Evolutionary conservation across 2,329 filamentous ascomycete genomes (phyloP).

Genomic region (Calonectria fujianensis): DNA sequence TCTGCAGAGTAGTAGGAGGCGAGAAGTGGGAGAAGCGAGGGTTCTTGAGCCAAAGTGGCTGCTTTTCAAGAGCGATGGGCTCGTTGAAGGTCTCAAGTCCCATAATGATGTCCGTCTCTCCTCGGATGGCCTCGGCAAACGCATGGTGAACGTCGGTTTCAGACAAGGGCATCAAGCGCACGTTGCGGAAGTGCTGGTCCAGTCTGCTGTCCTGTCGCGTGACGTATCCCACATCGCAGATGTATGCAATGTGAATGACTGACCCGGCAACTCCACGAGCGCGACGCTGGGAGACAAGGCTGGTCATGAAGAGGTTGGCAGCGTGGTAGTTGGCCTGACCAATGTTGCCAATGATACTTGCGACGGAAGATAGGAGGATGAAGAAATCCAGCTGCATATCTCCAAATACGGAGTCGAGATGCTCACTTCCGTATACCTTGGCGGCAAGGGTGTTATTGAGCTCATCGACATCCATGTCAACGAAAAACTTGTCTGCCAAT

Average conservation of each 20-base stretch:
- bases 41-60: constrained; percentile 36
- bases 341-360: constrained; percentile 53
- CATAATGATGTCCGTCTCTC: constrained; percentile 45
- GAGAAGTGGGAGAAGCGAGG: constrained; percentile 38
- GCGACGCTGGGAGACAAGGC: constrained; percentile 60
- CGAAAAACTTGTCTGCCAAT: constrained; percentile 54
- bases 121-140: constrained; percentile 53
- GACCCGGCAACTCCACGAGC: constrained; percentile 61
- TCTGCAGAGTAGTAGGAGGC: constrained; percentile 32
- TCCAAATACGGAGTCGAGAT: constrained; percentile 57
- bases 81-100: constrained; percentile 41
- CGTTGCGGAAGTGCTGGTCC: constrained; percentile 37
- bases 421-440: constrained; percentile 58
- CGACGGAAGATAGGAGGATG: constrained; percentile 58
- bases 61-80: constrained; percentile 33
- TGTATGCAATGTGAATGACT: constrained; percentile 60
- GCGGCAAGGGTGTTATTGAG: constrained; percentile 54
- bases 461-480: constrained; percentile 45
- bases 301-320: constrained; percentile 64
- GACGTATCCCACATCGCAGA: constrained; percentile 65
- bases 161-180: constrained; percentile 43
- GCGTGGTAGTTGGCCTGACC: constrained; percentile 67
- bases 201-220: constrained; percentile 42
- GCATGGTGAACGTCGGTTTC: constrained; percentile 60
- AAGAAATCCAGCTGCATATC: constrained; percentile 60